Base-by-base conservation (phyloP, 108 stramenopile species). In the Fragilariopsis cylindrus region DNA sequence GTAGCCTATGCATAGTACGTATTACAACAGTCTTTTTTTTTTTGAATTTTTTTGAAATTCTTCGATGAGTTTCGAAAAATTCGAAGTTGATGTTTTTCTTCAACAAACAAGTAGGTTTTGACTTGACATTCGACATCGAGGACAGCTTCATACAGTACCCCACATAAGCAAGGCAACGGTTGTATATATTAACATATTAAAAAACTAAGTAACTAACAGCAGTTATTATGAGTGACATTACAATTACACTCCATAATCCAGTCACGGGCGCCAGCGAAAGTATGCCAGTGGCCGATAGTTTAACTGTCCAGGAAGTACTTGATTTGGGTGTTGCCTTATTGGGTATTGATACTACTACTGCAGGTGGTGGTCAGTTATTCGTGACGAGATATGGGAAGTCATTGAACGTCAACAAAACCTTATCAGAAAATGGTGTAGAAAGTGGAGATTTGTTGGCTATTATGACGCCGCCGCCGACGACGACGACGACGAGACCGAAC, bases 391-490 rank as follows among this genome's bases (percentile, higher is more conserved):
- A 89, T 64, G 80, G 83, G 15, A 76, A 77, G 45, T 50, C 47
- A 2, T 48, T 81, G 44, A 15, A 48, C 54, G 42, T 41, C 79
- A 5, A 52, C 39, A 46, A 64, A 13, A 70, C 77, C 8, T 55
- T 88, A 58, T 52, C 54, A 12, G 57, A 76, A 57, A 76, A 73
- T 8, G 88, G 87, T 4, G 67, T 90, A 13, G 12, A 19, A 7
- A 64, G 85, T 75, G 91, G 91, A 5, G 88, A 89, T 73, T 69
- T 92, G 18, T 4, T 92, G 15, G 82, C 74, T 39, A 78, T 82
- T 13, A 39, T 71, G 68, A 77, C 11, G 18, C n/a, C 75, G 16
- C 21, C 62, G 53, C 21, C 62, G 53, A 45, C 80, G 18, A 64
- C 75, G 40, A 58, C 49, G 40, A 30, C 18, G 58, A 40, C 19